phyloP scores from a whole-genome alignment of 2,329 filamentous ascomycete genomes.

The Cladosporium colombiae region DNA sequence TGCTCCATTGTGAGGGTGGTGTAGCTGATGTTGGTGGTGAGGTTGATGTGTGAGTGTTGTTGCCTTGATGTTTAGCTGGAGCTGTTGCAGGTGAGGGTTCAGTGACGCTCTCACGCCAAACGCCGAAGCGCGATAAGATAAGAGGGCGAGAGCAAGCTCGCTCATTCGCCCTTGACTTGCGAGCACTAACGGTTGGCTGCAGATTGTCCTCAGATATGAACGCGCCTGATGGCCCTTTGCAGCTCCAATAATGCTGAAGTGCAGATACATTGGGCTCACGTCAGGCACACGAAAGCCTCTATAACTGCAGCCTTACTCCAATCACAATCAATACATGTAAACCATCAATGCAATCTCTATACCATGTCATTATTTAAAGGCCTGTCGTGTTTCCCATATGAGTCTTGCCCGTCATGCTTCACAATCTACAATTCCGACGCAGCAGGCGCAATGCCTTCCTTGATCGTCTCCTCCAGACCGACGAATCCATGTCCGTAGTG shows the following conservation, averaged over 20 bases:
- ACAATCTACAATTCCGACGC: constrained; percentile 4
- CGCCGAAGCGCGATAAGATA: constrained; percentile 13
- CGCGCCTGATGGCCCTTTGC: no score
- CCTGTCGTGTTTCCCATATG: not conserved
- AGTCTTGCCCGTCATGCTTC: not conserved
- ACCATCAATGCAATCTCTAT: not conserved
- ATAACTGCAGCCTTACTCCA: not conserved
- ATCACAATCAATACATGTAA: not conserved
- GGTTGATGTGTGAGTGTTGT: not conserved
- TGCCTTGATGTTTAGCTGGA: not conserved
- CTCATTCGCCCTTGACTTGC: not conserved
- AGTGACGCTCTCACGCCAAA: constrained; percentile 4
- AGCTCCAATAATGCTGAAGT: not conserved
- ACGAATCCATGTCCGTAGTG: constrained; percentile 33
- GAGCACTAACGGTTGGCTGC: not conserved
- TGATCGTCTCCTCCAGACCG: constrained; percentile 31
- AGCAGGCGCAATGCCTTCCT: constrained; percentile 22
- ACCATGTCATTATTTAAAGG: not conserved
- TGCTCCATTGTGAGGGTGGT: constrained; percentile 61
- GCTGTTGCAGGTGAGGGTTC: not conserved
- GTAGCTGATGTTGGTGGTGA: not conserved
- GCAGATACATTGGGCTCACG: not conserved
- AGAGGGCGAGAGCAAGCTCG: not conserved
- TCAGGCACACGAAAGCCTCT: not conserved
- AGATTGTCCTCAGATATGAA: not conserved